A percentile compares a stretch with the other conserved stretches of the same genome.
Conservation (phyloP, 2,329 filamentous ascomycete genomes). For the Aureobasidium sp. region DNA sequence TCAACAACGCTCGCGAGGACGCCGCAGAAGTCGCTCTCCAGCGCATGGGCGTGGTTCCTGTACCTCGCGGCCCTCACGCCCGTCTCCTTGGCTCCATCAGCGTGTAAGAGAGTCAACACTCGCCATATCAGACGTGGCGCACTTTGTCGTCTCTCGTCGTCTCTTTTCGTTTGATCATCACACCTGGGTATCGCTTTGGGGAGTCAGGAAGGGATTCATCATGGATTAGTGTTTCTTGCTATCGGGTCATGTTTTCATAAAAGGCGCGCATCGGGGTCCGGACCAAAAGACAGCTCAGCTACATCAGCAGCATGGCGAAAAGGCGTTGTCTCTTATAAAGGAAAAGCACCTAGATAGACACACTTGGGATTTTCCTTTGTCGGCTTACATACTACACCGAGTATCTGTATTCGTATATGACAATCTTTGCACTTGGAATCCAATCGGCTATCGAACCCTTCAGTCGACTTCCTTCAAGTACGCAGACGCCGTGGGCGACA, state of each 20-base stretch:
- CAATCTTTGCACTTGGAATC: neutral
- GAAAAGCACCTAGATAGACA: neutral
- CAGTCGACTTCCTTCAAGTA: neutral
- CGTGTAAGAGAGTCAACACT: neutral
- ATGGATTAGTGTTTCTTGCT: neutral
- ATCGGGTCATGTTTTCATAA: constrained; percentile 8
- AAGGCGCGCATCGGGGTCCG: constrained; percentile 9
- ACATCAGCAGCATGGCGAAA: constrained; percentile 13
- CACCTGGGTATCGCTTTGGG: constrained; percentile 2
- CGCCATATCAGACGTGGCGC: neutral
- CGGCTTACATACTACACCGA: neutral
- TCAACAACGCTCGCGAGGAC: constrained; percentile 84
- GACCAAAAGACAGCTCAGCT: constrained; percentile 9
- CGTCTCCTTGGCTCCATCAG: constrained; percentile 10
- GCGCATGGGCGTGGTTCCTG: constrained; percentile 25
- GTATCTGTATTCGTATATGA: neutral
- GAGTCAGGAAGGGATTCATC: neutral
- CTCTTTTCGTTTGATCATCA: neutral
- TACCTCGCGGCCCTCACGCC: neutral
- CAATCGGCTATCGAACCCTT: neutral
- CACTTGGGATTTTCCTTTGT: constrained; percentile 10
- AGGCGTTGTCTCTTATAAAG: constrained; percentile 5
- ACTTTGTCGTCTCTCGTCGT: neutral
- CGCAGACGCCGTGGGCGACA: neutral
- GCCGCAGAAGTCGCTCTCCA: constrained; percentile 75